Conservation (phyloP, 257 asterid species). For the Solanum chilense region DNA sequence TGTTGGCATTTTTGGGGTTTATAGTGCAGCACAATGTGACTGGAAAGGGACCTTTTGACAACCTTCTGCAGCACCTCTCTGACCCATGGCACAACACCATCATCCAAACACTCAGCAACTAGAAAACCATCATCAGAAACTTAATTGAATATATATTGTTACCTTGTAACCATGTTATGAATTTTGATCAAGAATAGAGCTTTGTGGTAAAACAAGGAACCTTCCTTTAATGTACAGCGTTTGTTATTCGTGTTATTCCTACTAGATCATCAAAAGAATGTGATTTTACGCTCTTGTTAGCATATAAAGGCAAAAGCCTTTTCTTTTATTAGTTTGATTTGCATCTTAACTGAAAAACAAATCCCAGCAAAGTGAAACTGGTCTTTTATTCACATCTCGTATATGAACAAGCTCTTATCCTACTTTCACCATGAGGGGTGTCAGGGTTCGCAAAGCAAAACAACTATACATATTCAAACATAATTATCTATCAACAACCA, state of each 20-base stretch:
- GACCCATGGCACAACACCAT: conserved; percentile 99
- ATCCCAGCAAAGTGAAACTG: background rate
- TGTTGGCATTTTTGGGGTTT: conserved; percentile 96
- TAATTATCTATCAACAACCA: background rate
- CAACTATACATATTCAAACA: background rate
- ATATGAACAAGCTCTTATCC: background rate
- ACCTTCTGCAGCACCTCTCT: conserved; percentile 80
- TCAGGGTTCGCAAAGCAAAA: background rate
- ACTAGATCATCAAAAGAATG: background rate
- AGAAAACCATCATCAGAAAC: background rate
- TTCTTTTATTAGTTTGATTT: background rate
- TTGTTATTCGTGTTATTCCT: background rate
- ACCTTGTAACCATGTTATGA: conserved; percentile 1
- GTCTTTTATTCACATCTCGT: background rate
- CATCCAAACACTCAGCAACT: conserved; percentile 50
- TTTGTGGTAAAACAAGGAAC: background rate
- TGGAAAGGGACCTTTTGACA: conserved; percentile 90
- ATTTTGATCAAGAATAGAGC: background rate
- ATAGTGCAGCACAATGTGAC: conserved; percentile 89
- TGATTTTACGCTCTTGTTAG: background rate
- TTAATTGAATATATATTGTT: background rate
- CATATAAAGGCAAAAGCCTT: background rate
- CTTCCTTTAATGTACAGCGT: background rate
- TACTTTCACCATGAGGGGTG: background rate
- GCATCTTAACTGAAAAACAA: background rate